phyloP scores from a whole-genome alignment of 345 rosid genomes.

The Gossypium arboreum region DNA sequence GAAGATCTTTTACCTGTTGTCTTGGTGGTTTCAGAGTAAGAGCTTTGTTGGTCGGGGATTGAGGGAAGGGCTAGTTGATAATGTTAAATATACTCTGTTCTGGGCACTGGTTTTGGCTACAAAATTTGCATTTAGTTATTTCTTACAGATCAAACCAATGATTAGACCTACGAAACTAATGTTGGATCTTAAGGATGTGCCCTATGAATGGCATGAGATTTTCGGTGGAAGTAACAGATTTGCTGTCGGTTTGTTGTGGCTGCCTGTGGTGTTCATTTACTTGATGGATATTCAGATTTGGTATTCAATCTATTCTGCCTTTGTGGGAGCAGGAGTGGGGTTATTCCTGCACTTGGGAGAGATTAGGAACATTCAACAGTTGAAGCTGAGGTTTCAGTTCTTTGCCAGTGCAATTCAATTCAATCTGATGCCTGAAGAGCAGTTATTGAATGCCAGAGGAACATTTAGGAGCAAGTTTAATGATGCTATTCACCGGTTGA shows the following conservation, averaged over 20 bases:
- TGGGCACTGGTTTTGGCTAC: slow-evolving; percentile 85
- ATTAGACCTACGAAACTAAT: slow-evolving; percentile 55
- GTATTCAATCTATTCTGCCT: slow-evolving; percentile 81
- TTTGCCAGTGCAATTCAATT: slow-evolving; percentile 97
- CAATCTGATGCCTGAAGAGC: slow-evolving; percentile 96
- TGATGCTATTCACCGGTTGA: slow-evolving; percentile 77
- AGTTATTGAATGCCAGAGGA: slow-evolving; percentile 77
- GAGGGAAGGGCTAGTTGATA: slow-evolving; percentile 79
- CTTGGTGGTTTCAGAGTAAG: slow-evolving; percentile 83
- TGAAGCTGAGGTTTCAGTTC: slow-evolving; percentile 92
- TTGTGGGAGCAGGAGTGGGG: slow-evolving; percentile 83
- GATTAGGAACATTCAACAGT: slow-evolving; percentile 80
- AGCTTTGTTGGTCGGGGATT: slow-evolving; percentile 77
- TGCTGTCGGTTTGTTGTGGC: slow-evolving; percentile 75
- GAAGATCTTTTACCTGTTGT: slow-evolving; percentile 59
- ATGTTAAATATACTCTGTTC: slow-evolving; percentile 70
- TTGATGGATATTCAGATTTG: slow-evolving; percentile 95
- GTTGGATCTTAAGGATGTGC: slow-evolving; percentile 38
- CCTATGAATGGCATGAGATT: slow-evolving; percentile 68
- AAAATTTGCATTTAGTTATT: slow-evolving; percentile 78
- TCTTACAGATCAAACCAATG: slow-evolving; percentile 86
- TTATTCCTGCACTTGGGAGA: slow-evolving; percentile 89
- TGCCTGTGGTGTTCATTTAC: slow-evolving; percentile 78
- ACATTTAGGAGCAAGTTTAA: slow-evolving; percentile 67
- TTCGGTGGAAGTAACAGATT: slow-evolving; percentile 56